Evolutionary conservation across 805 yeast genomes (phyloP), one percentile per base, ranked within the genome.

Genomic region (Candida arabinofermentans): DNA sequence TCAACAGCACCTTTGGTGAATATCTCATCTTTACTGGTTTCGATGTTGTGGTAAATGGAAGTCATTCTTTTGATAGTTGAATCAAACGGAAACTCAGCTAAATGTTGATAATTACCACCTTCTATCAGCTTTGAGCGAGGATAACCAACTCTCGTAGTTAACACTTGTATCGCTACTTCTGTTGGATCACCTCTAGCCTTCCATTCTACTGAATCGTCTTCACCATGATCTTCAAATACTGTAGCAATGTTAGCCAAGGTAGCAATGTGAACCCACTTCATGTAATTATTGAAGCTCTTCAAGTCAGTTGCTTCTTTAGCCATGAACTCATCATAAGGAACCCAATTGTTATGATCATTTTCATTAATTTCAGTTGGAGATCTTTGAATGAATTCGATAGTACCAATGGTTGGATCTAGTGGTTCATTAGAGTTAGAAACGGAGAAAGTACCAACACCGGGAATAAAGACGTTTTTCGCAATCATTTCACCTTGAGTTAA

Each of bases 141-240:
- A 46, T 64, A 68, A 24, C 71, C 72, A 46, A 82, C 65, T 53
- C 89, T 74, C 10, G 79, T 65, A 18, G 81, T 74, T 56, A 83
- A 85, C 0, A 86, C 91, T 55, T 86, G 91, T 47, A 87, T 82
- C 3, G 96, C 95, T 54, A 84, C 81, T 65, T 87, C 96, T 3
- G 96, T 87, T 32, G 96, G 91, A 58, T 87, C 96, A 45, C 96
- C 96, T 57, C 80, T 82, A 8, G 88, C 89, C 51, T 75, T 77
- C 95, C 95, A 86, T 8, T 59, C 62, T 4, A 53, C 58, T 13
- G 62, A 47, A 14, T 53, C 57, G 24, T 73, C 73, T 14, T 67
- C 70, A 18, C 61, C 64, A n/a, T 58, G 63, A 44, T 72, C 65
- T 50, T 72, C 66, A 47, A 71, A 74, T 3, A 87, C 79, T 9